phyloP scores from a whole-genome alignment of 139 green algal species.

The Micractinium conductrix region DNA sequence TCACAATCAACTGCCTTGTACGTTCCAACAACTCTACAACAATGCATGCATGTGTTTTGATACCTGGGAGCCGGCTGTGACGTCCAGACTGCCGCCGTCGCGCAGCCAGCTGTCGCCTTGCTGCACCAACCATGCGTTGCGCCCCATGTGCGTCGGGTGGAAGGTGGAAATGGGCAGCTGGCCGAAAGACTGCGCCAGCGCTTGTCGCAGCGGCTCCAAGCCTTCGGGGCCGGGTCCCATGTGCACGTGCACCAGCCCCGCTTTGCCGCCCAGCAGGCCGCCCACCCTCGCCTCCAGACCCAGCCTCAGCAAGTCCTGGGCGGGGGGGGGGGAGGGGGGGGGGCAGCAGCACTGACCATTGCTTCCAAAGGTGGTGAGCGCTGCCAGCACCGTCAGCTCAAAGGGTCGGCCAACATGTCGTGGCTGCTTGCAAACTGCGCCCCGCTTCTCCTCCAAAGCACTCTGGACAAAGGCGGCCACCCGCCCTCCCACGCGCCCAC shows the following conservation, averaged over 20 bases:
- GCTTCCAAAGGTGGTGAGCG: no score
- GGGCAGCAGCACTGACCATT: no score
- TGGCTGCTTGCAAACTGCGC: no score
- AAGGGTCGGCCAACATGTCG: no score
- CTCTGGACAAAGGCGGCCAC: no score
- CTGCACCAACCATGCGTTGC: slow-evolving; percentile 26
- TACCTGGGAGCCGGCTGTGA: slow-evolving; percentile 47
- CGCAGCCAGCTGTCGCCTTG: slow-evolving; percentile 42
- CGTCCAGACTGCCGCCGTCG: slow-evolving; percentile 44
- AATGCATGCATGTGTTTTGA: not conserved
- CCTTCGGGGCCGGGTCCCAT: slow-evolving; percentile 36
- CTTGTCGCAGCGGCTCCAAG: slow-evolving; percentile 40
- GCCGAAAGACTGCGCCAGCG: slow-evolving; percentile 14
- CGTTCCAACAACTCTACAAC: no score
- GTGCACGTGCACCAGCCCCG: slow-evolving; percentile 52
- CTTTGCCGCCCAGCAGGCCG: slow-evolving; percentile 56
- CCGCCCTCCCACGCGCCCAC: no score
- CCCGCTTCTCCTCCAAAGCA: no score
- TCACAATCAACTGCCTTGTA: no score
- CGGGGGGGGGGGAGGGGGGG: no score
- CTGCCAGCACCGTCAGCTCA: no score
- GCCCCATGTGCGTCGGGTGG: slow-evolving; percentile 50
- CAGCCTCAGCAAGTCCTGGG: slow-evolving; percentile 38
- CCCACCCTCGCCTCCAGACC: slow-evolving; percentile 51
- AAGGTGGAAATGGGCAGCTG: slow-evolving; percentile 51